These are phyloP conservation scores for Colletotrichum higginsianum DNA, from an alignment of 2,329 filamentous ascomycete genomes.

Conservation along the genomic window DNA sequence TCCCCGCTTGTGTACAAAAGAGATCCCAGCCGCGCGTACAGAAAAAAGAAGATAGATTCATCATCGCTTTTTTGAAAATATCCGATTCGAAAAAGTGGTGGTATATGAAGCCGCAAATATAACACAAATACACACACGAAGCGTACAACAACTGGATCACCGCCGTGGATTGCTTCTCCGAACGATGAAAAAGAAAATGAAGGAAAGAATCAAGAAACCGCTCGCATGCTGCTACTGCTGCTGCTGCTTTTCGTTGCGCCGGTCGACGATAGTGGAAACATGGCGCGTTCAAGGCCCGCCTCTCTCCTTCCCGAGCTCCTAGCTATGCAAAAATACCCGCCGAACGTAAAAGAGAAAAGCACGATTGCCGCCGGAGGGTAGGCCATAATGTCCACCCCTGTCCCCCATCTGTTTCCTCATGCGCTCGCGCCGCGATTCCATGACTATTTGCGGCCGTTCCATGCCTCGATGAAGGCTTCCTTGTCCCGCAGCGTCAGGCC, in stretches of 20 bases:
- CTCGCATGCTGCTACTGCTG: background rate
- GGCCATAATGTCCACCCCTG: background rate
- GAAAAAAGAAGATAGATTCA: background rate
- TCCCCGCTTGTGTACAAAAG: background rate
- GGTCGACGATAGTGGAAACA: constrained; percentile 19
- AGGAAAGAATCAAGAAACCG: too few relatives aligned
- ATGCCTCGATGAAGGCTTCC: constrained; percentile 82
- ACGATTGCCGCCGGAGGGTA: constrained; percentile 23
- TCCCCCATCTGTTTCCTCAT: background rate
- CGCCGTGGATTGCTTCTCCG: too few relatives aligned
- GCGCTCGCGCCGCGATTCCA: background rate
- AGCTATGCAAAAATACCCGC: constrained; percentile 44
- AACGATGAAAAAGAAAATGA: too few relatives aligned
- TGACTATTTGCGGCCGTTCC: constrained; percentile 57
- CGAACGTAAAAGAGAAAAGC: constrained; percentile 13
- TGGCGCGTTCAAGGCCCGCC: constrained; percentile 3
- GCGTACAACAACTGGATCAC: constrained; percentile 7
- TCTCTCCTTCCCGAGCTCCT: constrained; percentile 38
- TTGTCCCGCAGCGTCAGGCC: constrained; percentile 89
- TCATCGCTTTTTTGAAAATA: background rate
- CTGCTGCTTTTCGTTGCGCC: background rate
- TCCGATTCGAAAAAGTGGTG: background rate
- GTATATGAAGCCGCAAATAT: background rate
- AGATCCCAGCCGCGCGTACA: background rate
- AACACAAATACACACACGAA: background rate